Evolutionary conservation across 164 flowering plant genomes (phyloP).

Genomic region (Berberis thunbergii): DNA sequence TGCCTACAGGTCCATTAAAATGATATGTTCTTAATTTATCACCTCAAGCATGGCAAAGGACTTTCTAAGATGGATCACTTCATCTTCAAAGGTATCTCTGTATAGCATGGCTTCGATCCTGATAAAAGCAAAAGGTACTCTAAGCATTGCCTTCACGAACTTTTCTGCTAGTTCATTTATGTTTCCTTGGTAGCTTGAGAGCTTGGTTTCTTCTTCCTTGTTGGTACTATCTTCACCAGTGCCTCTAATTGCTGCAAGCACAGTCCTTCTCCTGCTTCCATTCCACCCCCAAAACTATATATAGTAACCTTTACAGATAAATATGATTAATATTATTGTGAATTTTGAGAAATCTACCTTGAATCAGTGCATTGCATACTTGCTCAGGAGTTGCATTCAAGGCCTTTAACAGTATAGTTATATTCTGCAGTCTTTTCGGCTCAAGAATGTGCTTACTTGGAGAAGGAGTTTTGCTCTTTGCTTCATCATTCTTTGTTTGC

Average conservation of each 20-base stretch:
- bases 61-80: conserved; percentile 63
- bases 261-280: conserved; percentile 61
- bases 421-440: conserved; percentile 83
- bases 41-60: conserved; percentile 92
- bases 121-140: conserved; percentile 60
- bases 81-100: conserved; percentile 81
- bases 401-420: conserved; percentile 86
- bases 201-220: conserved; percentile 80
- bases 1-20: not conserved
- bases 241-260: conserved; percentile 71
- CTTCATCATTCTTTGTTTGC: conserved; percentile 56
- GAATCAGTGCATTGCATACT: conserved; percentile 56
- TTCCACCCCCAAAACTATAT: not conserved
- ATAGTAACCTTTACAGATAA: no score
- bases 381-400: conserved; percentile 63
- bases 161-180: conserved; percentile 61
- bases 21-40: conserved; percentile 6
- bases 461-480: conserved; percentile 70
- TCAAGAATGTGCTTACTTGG: conserved; percentile 87
- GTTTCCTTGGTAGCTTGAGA: conserved; percentile 52
- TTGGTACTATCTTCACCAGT: conserved; percentile 78
- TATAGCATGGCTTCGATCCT: conserved; percentile 87
- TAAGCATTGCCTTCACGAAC: conserved; percentile 53
- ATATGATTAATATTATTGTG: not conserved
- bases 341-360: conserved; percentile 29